Evolutionary conservation across 768 basidiomycete species (phyloP).

Genomic region (Solioccasus polychromus): DNA sequence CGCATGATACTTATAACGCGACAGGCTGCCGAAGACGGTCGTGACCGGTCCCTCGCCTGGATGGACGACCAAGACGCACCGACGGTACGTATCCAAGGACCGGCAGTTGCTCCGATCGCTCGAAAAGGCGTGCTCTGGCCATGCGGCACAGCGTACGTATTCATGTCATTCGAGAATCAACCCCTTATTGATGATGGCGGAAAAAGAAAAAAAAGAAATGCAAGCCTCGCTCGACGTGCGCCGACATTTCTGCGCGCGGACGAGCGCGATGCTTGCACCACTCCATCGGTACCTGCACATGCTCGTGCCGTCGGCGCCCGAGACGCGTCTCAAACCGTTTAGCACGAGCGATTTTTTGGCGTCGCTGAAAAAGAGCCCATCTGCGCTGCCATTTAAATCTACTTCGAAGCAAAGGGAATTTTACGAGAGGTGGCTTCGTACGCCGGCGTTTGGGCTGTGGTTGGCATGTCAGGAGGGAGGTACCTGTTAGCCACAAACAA

Average conservation of each 20-base stretch:
- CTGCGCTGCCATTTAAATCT: conserved; percentile 73
- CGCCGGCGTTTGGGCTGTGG: conserved; percentile 78
- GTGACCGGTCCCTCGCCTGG: conserved; percentile 58
- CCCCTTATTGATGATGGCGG: not conserved
- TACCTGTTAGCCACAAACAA: conserved; percentile 45
- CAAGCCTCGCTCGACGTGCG: conserved; percentile 66
- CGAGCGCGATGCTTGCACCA: conserved; percentile 83
- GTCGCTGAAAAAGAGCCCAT: conserved; percentile 68
- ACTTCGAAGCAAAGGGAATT: conserved; percentile 64
- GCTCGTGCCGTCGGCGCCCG: conserved; percentile 71
- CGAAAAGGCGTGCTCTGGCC: conserved; percentile 56
- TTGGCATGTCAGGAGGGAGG: conserved; percentile 71
- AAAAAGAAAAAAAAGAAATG: conserved; percentile 40
- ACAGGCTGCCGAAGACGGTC: conserved; percentile 4
- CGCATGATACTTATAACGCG: too few species aligned
- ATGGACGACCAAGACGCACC: conserved; percentile 78
- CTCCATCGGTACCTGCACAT: conserved; percentile 89
- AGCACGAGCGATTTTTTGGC: conserved; percentile 65
- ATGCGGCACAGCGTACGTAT: conserved; percentile 50
- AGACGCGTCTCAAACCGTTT: conserved; percentile 63
- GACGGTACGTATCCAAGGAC: conserved; percentile 84
- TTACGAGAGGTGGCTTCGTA: conserved; percentile 74
- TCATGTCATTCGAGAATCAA: too few species aligned
- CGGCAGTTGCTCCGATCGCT: conserved; percentile 66
- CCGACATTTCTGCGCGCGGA: conserved; percentile 80